Conservation (phyloP, 768 basidiomycete genomes). For the Myochromella boudieri region DNA sequence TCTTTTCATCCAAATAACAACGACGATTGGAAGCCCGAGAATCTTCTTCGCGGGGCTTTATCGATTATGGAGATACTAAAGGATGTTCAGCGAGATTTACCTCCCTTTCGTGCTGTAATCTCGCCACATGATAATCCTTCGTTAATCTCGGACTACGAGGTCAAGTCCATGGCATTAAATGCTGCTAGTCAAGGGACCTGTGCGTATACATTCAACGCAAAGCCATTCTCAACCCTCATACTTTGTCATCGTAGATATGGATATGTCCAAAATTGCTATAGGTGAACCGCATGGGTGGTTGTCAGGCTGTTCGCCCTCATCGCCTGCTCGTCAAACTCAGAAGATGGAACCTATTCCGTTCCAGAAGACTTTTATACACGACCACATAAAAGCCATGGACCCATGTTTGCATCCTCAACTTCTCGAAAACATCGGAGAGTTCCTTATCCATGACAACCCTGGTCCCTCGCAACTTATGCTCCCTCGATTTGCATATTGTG, state of each 20-base stretch:
- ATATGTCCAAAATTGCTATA: constrained; percentile 9
- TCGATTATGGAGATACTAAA: constrained; percentile 25
- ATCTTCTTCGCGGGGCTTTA: constrained; percentile 17
- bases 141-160: constrained; percentile 21
- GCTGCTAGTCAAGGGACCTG: constrained; percentile 12
- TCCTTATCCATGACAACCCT: constrained; percentile 34
- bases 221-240: too few relatives aligned
- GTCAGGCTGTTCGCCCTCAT: constrained; percentile 25
- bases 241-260: constrained; percentile 12
- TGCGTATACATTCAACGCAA: constrained; percentile 8
- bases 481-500: constrained; percentile 43
- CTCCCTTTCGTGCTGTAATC: constrained; percentile 37
- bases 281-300: constrained; percentile 17
- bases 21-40: constrained; percentile 16
- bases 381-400: constrained; percentile 37
- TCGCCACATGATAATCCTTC: constrained; percentile 33
- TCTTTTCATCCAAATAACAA: constrained; percentile 13
- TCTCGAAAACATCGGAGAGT: constrained; percentile 37
- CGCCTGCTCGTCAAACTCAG: constrained; percentile 22
- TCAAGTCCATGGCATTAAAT: constrained; percentile 16
- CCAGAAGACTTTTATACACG: constrained; percentile 34
- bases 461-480: constrained; percentile 28
- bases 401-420: constrained; percentile 34
- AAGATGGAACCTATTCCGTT: constrained; percentile 6
- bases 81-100: constrained; percentile 29